Base-by-base conservation (phyloP, 2,329 filamentous ascomycete species). In the Exophiala spinifera region DNA sequence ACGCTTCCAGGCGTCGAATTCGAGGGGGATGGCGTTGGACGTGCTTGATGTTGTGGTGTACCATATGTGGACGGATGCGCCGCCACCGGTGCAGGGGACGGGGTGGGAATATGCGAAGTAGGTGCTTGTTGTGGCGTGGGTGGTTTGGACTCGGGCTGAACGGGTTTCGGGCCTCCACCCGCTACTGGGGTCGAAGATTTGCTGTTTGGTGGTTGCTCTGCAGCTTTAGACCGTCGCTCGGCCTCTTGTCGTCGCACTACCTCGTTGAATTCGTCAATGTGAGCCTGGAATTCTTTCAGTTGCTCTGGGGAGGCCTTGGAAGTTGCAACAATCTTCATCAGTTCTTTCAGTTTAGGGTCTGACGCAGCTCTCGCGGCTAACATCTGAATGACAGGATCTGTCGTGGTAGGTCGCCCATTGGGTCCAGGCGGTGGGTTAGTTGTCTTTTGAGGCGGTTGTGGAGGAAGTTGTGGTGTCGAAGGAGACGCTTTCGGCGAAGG, bases 361-460 rank as follows among this genome's bases (percentile, higher is more conserved):
- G 74, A 70, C 3, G 76, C 75, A 20, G 76, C 76, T 57, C 74
- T 69, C 7, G 75, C 76, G n/a, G 76, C 76, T 45, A 79, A 67
- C 74, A 78, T 77, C 53, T 78, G 76, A 58, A 79, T 78, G 33
- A 79, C 76, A 7, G 76, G 76, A 55, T 79, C 76, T 8, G 74
- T 69, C 44, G 72, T 76, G 4, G 73, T 70, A 59, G 76, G 75
- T 4, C 69, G 65, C 25, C 71, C 69, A 44, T 70, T 10, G 28
- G 28, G 28, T 11, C 28, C 69, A n/a, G 67, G 62, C 13, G 67
- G 53, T 10, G 64, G 64, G 13, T 53, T 49, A 20, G 55, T 45
- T 15, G 39, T 43, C 40, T 21, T 53, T 25, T 43, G 51, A 6
- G 34, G 19, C 23, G 42, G 46, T 17, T 33, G 51, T 46, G 47